Percentiles rank a stretch among this genome's conserved stretches.
phyloP scores from a whole-genome alignment of 345 rosid genomes.

The Geranium brycei region DNA sequence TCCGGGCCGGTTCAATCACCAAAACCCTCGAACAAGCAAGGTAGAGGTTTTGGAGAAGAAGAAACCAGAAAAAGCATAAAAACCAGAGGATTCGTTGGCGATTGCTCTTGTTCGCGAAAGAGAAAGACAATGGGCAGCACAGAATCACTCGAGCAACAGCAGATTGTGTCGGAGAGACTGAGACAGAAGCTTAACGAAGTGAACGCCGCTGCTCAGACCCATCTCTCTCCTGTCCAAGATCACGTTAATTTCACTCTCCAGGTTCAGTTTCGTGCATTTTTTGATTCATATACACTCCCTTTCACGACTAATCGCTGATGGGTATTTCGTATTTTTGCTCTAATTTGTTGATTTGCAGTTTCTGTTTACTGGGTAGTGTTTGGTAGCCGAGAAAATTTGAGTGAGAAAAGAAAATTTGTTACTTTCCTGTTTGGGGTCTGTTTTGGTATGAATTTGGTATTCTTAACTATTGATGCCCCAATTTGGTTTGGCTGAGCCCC shows the following conservation, averaged over 20 bases:
- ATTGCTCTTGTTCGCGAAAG: no score
- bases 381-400: background rate
- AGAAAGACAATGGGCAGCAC: constrained; percentile 41
- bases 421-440: background rate
- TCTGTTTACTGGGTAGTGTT: background rate
- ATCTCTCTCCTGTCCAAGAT: constrained; percentile 65
- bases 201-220: constrained; percentile 52
- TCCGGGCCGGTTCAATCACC: background rate
- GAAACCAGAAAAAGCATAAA: background rate
- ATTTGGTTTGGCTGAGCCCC: no score
- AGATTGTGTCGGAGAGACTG: constrained; percentile 51
- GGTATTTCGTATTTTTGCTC: background rate
- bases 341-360: background rate
- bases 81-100: no score
- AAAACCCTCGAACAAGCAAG: background rate
- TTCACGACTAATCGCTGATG: background rate
- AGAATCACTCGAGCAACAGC: constrained; percentile 40
- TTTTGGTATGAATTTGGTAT: no score
- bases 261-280: constrained; percentile 19
- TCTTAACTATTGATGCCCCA: no score
- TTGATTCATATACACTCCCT: background rate
- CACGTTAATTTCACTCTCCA: constrained; percentile 89
- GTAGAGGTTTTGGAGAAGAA: background rate
- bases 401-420: background rate
- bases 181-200: constrained; percentile 56